Conservation (phyloP, 345 rosid genomes). For the Gossypium australe region DNA sequence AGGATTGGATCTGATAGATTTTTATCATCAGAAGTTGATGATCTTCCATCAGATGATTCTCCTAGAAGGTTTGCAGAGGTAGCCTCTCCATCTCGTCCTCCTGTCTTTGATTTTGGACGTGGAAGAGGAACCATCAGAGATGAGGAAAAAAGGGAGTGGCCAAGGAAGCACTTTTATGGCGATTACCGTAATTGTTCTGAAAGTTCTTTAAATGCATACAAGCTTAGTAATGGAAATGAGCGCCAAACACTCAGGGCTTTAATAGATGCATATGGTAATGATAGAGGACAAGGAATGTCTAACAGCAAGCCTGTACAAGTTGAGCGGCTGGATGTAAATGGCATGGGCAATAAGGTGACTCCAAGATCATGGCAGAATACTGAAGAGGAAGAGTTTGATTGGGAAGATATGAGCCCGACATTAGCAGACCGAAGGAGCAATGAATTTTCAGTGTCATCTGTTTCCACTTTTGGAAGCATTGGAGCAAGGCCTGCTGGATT, state of each 20-base stretch:
- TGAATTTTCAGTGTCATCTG: constrained; percentile 44
- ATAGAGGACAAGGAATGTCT: constrained; percentile 48
- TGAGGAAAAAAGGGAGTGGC: constrained; percentile 53
- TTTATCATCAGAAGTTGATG: constrained; percentile 39
- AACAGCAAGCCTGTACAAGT: constrained; percentile 39
- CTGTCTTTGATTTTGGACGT: constrained; percentile 48
- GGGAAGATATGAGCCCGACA: constrained; percentile 99
- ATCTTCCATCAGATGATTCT: constrained; percentile 42
- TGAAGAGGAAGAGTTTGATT: constrained; percentile 98
- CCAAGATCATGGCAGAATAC: constrained; percentile 87
- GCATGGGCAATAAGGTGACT: constrained; percentile 45
- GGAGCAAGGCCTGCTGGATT: constrained; percentile 39
- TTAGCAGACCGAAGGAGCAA: constrained; percentile 50
- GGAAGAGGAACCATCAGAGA: constrained; percentile 44
- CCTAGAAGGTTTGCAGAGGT: constrained; percentile 58
- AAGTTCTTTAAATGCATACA: constrained; percentile 28
- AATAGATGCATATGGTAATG: constrained; percentile 95
- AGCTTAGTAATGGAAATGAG: constrained; percentile 47
- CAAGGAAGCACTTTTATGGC: constrained; percentile 46
- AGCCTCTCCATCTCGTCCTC: constrained; percentile 53
- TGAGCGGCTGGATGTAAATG: constrained; percentile 48
- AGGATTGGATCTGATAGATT: constrained; percentile 37
- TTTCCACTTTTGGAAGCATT: constrained; percentile 37
- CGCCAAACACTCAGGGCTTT: constrained; percentile 80
- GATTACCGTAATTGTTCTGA: constrained; percentile 34